Percentiles rank a stretch among this genome's conserved stretches.
Evolutionary conservation across 495 filamentous ascomycete species (phyloP).

Genomic region (Coniosporium apollinis): DNA sequence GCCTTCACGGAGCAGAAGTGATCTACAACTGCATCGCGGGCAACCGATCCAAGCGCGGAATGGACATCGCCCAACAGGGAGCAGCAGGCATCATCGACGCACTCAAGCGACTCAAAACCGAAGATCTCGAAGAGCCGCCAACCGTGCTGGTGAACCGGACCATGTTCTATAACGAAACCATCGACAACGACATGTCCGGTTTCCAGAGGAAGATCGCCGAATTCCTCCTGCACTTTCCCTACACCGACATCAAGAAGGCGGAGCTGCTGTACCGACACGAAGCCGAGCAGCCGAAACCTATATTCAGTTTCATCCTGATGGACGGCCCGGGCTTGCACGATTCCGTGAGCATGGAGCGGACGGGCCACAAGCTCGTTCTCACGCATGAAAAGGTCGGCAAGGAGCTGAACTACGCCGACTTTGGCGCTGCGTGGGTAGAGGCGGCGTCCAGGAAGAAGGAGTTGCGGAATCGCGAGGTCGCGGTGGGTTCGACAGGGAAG

Average conservation of each 20-base stretch:
- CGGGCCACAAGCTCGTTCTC: slow-evolving; percentile 5
- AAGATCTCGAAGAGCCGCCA: slow-evolving; percentile 1
- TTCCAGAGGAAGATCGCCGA: neutral
- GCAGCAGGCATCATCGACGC: slow-evolving; percentile 3
- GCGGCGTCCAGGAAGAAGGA: slow-evolving; percentile 7
- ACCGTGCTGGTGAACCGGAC: slow-evolving; percentile 4
- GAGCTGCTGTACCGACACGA: neutral
- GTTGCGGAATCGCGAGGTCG: slow-evolving; percentile 9
- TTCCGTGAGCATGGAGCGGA: slow-evolving; percentile 3
- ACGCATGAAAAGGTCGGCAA: too few species aligned
- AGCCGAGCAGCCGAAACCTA: neutral
- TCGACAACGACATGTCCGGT: slow-evolving; percentile 2
- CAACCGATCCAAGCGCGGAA: slow-evolving; percentile 3
- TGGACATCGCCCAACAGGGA: slow-evolving; percentile 5
- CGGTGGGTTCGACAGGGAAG: slow-evolving; percentile 6
- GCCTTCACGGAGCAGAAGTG: slow-evolving; percentile 4
- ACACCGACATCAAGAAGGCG: slow-evolving; percentile 5
- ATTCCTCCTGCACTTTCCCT: slow-evolving; percentile 7
- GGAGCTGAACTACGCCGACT: slow-evolving; percentile 7
- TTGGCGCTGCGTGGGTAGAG: slow-evolving; percentile 8
- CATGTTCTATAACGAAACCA: slow-evolving; percentile 1
- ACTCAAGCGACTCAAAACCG: slow-evolving; percentile 1
- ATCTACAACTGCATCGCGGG: slow-evolving; percentile 10
- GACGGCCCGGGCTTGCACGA: slow-evolving; percentile 7
- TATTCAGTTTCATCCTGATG: slow-evolving; percentile 7